phyloP scores from a whole-genome alignment of 495 filamentous ascomycete species.

The Aspergillus carlsbadensis region DNA sequence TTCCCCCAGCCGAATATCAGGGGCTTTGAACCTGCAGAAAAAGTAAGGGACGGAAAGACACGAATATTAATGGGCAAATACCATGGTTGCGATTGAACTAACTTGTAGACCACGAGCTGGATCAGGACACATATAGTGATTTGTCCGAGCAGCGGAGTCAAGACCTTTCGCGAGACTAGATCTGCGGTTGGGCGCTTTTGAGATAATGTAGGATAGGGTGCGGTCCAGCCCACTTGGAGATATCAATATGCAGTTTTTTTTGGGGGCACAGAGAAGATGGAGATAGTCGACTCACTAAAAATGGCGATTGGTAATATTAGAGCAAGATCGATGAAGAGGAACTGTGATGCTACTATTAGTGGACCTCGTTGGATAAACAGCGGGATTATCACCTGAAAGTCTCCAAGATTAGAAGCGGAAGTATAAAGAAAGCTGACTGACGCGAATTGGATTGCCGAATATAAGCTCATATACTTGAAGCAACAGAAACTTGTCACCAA shows the following conservation, averaged over 20 bases:
- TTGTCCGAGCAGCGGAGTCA: slow-evolving; percentile 87
- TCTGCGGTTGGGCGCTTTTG: slow-evolving; percentile 88
- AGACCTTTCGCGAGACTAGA: slow-evolving; percentile 89
- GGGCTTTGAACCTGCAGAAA: slow-evolving; percentile 69
- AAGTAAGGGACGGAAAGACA: slow-evolving; percentile 12
- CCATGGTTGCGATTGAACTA: slow-evolving; percentile 77
- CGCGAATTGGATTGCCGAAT: slow-evolving; percentile 99
- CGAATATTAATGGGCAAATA: slow-evolving; percentile 28
- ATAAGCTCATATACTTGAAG: slow-evolving; percentile 99
- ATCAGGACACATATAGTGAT: slow-evolving; percentile 77
- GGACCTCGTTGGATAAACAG: background rate
- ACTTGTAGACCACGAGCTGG: slow-evolving; percentile 70
- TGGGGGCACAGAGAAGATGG: background rate
- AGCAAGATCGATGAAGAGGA: slow-evolving; percentile 89
- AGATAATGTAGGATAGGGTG: slow-evolving; percentile 73
- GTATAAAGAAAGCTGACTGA: slow-evolving; percentile 97
- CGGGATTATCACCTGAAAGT: slow-evolving; percentile 72
- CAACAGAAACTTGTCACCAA: slow-evolving; percentile 98
- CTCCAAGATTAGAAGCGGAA: slow-evolving; percentile 91
- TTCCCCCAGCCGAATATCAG: slow-evolving; percentile 67
- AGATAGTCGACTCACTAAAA: slow-evolving; percentile 65
- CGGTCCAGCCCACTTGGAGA: slow-evolving; percentile 86
- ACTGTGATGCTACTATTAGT: slow-evolving; percentile 43
- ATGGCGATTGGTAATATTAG: slow-evolving; percentile 96
- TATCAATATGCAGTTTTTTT: slow-evolving; percentile 2